Conservation (phyloP, 306 rosid species). For the Cajanus cajan region DNA sequence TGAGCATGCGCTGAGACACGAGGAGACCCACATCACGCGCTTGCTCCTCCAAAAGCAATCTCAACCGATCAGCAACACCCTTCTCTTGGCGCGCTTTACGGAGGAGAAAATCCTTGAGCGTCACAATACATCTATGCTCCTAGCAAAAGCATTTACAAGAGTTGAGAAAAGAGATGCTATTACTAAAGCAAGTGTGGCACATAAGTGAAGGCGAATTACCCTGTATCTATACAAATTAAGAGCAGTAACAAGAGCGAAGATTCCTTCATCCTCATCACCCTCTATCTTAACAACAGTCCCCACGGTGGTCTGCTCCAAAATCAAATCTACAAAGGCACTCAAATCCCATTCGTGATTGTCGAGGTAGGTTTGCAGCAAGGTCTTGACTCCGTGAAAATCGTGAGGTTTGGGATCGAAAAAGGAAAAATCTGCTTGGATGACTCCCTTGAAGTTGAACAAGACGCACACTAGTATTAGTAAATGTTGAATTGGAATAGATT, state of each 20-base stretch:
- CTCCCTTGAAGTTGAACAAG: conserved; percentile 44
- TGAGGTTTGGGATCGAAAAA: conserved; percentile 82
- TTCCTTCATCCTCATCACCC: conserved; percentile 79
- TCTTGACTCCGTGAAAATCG: conserved; percentile 88
- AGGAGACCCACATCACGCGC: conserved; percentile 55
- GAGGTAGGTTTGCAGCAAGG: conserved; percentile 71
- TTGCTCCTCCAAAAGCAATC: conserved; percentile 59
- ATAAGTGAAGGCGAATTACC: conserved; percentile 44
- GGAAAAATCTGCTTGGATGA: conserved; percentile 77
- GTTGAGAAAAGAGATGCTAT: neutral
- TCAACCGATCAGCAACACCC: conserved; percentile 43
- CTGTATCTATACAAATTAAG: conserved; percentile 71
- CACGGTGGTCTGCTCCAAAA: conserved; percentile 67
- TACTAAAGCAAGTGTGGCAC: conserved; percentile 16
- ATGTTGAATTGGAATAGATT: neutral
- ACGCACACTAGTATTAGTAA: neutral
- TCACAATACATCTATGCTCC: conserved; percentile 62
- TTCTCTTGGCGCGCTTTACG: conserved; percentile 51
- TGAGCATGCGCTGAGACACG: conserved; percentile 75
- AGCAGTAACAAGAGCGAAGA: conserved; percentile 64
- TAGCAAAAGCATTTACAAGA: conserved; percentile 24
- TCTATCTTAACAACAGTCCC: conserved; percentile 78
- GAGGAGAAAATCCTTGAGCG: conserved; percentile 65
- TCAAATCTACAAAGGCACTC: conserved; percentile 70
- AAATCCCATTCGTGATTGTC: conserved; percentile 74